Evolutionary conservation across 78 protist species (phyloP).

Genomic region (Dictyostelium intermedium): DNA sequence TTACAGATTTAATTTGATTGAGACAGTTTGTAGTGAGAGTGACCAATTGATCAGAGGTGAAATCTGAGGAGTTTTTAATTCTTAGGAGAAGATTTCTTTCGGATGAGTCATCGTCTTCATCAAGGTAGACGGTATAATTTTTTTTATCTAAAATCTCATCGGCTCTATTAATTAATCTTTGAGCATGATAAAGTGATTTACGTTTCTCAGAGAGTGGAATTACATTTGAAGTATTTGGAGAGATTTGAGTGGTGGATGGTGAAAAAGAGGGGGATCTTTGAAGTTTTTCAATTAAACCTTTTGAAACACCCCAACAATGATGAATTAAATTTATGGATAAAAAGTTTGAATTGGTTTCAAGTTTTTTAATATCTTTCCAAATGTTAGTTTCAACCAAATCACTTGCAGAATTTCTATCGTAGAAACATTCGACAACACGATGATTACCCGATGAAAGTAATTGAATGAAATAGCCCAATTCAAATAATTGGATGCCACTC

Average conservation of each 20-base stretch:
- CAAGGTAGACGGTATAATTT: not conserved
- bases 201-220: not conserved
- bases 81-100: not conserved
- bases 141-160: not conserved
- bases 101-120: slow-evolving; percentile 2
- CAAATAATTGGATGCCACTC: slow-evolving; percentile 40
- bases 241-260: not conserved
- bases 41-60: not conserved
- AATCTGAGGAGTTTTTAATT: not conserved
- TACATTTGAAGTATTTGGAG: slow-evolving; percentile 6
- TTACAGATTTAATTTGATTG: slow-evolving; percentile 3
- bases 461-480: slow-evolving; percentile 20
- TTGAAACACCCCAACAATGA: slow-evolving; percentile 74
- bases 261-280: not conserved
- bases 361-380: slow-evolving; percentile 16
- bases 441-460: slow-evolving; percentile 36
- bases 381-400: not conserved
- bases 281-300: slow-evolving; percentile 38
- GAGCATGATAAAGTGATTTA: slow-evolving; percentile 34
- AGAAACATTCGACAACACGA: slow-evolving; percentile 40
- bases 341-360: not conserved
- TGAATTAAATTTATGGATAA: slow-evolving; percentile 8
- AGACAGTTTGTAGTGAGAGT: not conserved
- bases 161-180: slow-evolving; percentile 10
- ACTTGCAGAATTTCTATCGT: not conserved